Evolutionary conservation across 345 rosid species (phyloP), one percentile per base, ranked within the genome.

Genomic region (Lumnitzera littorea): DNA sequence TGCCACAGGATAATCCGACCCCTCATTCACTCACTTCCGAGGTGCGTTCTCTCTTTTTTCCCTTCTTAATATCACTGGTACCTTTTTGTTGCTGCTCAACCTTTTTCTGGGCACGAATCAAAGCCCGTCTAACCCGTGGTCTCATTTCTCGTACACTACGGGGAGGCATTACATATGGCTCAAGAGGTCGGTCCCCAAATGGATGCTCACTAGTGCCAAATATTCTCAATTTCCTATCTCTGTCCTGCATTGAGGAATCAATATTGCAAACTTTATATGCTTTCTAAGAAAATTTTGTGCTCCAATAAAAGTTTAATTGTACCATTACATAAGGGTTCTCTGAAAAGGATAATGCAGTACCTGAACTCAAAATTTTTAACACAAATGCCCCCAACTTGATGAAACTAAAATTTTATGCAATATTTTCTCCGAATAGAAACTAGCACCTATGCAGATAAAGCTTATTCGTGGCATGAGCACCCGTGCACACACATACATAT

Each of bases 191-290:
- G 63, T 91, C 96, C 47, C 76, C 78, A 56, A 94, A 94, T 14
- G 97, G 97, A 70, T 94, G 99, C 67, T 91, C 97, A 73, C 72
- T 60, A 24, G 70, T 89, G 20, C 85, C 73, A 78, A 94, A 91
- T 68, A 91, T 94, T 80, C 99, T 84, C 66, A 94, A 76, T 76
- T 91, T 94, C 50, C 88, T 68, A 73, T 94, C 99, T 64, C 99
- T 79, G 69, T 90, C 99, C 97, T 94, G 76, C 70, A 79, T 50
- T 51, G 46, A 66, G 50, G 20, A 51, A 64, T 56, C 41, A 3
- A 24, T 24, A n/a, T 23, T 27, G 10, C 47, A 47, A 14, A 49
- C 50, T 46, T 50, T 17, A 24, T 15, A 7, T 43, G 54, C 46
- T 62, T 31, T 16, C 20, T 10, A 52, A 17, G 25, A 13, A 16